phyloP scores from a whole-genome alignment of 805 yeast species.

The Starmera caribaea region DNA sequence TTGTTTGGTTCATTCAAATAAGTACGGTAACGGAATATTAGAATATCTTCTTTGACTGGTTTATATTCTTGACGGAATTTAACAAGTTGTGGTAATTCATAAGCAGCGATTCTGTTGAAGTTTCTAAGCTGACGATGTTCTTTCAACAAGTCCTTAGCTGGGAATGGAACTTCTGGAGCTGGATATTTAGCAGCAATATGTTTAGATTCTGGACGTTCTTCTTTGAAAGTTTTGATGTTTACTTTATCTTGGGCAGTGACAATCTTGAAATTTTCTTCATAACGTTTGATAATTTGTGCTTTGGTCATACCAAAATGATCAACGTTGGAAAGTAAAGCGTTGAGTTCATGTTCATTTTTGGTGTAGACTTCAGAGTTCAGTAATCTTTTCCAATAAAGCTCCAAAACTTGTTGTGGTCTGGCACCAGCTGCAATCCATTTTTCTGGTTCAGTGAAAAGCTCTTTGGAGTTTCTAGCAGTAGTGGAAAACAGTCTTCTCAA shows the following conservation, averaged over 20 bases:
- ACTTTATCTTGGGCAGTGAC: neutral
- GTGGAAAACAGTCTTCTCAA: too few relatives aligned
- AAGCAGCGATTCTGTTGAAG: slow-evolving; percentile 77
- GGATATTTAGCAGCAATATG: neutral
- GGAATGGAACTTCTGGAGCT: slow-evolving; percentile 38
- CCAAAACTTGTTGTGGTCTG: slow-evolving; percentile 52
- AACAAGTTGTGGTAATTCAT: slow-evolving; percentile 79
- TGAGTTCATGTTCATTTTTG: slow-evolving; percentile 41
- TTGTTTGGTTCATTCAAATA: slow-evolving; percentile 59
- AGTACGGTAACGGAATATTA: slow-evolving; percentile 62
- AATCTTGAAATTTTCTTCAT: too few relatives aligned
- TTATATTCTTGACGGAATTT: slow-evolving; percentile 64
- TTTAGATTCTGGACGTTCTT: neutral
- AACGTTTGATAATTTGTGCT: too few relatives aligned
- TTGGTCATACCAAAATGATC: slow-evolving; percentile 29
- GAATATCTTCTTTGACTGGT: slow-evolving; percentile 39
- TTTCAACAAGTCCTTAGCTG: slow-evolving; percentile 62
- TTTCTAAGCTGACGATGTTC: slow-evolving; percentile 70
- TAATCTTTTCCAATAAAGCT: slow-evolving; percentile 51
- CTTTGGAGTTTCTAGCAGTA: neutral
- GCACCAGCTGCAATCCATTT: slow-evolving; percentile 50
- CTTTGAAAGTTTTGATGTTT: neutral
- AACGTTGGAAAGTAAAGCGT: slow-evolving; percentile 43
- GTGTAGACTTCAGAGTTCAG: slow-evolving; percentile 43
- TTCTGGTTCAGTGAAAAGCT: slow-evolving; percentile 48